A percentile compares a stretch with the other conserved stretches of the same genome.
Conservation (phyloP, 768 basidiomycete genomes). For the Trichaptum fuscoviolaceum region DNA sequence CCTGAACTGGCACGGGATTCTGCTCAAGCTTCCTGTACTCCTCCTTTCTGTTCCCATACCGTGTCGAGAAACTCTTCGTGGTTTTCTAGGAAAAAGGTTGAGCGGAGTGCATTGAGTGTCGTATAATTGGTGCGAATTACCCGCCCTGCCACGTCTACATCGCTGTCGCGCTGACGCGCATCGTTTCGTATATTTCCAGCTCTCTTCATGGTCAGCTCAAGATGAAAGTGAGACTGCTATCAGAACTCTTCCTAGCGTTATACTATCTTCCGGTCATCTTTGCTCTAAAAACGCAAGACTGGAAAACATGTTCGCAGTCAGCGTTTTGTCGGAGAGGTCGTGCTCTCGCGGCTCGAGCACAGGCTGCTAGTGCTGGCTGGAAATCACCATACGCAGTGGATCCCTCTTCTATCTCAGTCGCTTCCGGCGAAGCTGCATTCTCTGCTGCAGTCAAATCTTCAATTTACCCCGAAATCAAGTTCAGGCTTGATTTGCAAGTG, state of each 20-base stretch:
- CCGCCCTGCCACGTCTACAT: not conserved
- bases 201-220: not conserved
- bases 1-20: too few species aligned
- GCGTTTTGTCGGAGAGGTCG: conserved; percentile 94
- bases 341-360: conserved; percentile 71
- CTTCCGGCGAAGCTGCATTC: conserved; percentile 54
- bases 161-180: not conserved
- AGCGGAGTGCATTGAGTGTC: not conserved
- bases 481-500: conserved; percentile 75
- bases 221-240: not conserved
- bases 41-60: not conserved
- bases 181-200: not conserved
- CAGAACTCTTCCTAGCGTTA: conserved; percentile 25
- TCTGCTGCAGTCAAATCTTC: conserved; percentile 73
- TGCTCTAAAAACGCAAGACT: conserved; percentile 78
- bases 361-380: conserved; percentile 56
- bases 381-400: conserved; percentile 83
- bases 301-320: conserved; percentile 91
- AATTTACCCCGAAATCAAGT: conserved; percentile 80
- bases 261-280: conserved; percentile 28
- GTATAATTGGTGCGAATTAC: not conserved
- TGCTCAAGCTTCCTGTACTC: too few species aligned
- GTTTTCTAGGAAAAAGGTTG: not conserved
- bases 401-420: conserved; percentile 45
- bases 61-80: not conserved